Evolutionary conservation across 768 basidiomycete species (phyloP).

Genomic region (Suillus subaureus): DNA sequence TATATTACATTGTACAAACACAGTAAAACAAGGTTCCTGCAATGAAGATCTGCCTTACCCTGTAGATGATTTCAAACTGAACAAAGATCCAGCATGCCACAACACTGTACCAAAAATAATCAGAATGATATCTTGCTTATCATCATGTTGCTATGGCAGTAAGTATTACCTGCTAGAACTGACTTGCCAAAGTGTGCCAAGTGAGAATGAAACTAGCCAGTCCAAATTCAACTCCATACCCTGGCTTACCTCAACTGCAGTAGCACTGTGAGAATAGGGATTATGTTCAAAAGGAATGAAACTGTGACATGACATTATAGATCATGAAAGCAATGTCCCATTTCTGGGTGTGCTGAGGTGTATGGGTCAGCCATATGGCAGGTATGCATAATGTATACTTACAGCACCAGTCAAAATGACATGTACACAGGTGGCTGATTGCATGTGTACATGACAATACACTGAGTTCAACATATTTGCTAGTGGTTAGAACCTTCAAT

Average conservation of each 20-base stretch:
- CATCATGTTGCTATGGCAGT: not conserved
- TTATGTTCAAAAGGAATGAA: not conserved
- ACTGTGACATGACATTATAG: not conserved
- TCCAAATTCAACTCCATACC: not conserved
- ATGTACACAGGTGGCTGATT: too few relatives aligned
- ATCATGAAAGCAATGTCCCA: not conserved
- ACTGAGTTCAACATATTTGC: not conserved
- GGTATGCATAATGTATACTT: not conserved
- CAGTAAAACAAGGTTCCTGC: too few relatives aligned
- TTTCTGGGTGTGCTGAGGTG: not conserved
- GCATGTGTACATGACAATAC: not conserved
- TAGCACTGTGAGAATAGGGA: too few relatives aligned
- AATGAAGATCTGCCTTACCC: too few relatives aligned
- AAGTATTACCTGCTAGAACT: not conserved
- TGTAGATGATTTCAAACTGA: too few relatives aligned
- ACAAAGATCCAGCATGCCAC: too few relatives aligned
- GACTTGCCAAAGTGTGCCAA: too few relatives aligned
- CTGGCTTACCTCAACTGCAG: not conserved
- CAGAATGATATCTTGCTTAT: too few relatives aligned
- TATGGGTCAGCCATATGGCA: not conserved
- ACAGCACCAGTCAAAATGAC: not conserved
- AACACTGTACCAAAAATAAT: too few relatives aligned
- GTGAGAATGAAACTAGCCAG: not conserved
- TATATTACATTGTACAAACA: too few relatives aligned
- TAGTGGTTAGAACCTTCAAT: not conserved